These are phyloP conservation scores for Malus hybrid DNA, from an alignment of 331 rosid genomes.

Conservation along the genomic window DNA sequence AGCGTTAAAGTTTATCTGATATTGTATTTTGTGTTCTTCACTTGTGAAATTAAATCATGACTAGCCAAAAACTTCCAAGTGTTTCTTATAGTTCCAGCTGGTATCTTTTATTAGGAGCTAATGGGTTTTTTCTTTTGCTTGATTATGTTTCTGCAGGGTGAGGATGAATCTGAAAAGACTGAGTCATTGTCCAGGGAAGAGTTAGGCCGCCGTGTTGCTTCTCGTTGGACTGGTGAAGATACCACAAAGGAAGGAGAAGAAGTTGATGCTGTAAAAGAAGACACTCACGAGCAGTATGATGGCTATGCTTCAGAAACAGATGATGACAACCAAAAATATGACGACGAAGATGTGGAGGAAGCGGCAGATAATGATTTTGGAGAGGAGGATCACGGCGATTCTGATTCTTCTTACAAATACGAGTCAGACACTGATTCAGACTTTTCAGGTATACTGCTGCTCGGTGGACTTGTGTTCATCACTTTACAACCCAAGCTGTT, in stretches of 20 bases:
- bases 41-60: background rate
- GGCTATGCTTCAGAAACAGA: conserved; percentile 81
- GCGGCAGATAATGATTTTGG: conserved; percentile 48
- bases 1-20: background rate
- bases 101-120: background rate
- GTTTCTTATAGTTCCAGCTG: background rate
- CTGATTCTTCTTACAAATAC: conserved; percentile 49
- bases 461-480: conserved; percentile 9
- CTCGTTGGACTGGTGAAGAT: conserved; percentile 95
- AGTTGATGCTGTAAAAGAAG: conserved; percentile 30
- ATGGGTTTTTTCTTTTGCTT: background rate
- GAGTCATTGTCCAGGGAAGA: conserved; percentile 87
- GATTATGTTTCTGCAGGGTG: conserved; percentile 36
- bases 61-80: background rate
- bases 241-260: conserved; percentile 37
- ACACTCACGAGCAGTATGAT: conserved; percentile 44
- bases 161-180: conserved; percentile 43
- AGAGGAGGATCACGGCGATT: conserved; percentile 53
- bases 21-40: background rate
- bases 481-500: conserved; percentile 11
- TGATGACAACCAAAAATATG: conserved; percentile 52
- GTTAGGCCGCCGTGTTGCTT: conserved; percentile 95
- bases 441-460: conserved; percentile 54
- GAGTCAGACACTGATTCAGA: conserved; percentile 52
- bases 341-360: conserved; percentile 38